Evolutionary conservation across 148 eudicot species (phyloP), one percentile per base, ranked within the genome.

Genomic region (Diospyros kaki): DNA sequence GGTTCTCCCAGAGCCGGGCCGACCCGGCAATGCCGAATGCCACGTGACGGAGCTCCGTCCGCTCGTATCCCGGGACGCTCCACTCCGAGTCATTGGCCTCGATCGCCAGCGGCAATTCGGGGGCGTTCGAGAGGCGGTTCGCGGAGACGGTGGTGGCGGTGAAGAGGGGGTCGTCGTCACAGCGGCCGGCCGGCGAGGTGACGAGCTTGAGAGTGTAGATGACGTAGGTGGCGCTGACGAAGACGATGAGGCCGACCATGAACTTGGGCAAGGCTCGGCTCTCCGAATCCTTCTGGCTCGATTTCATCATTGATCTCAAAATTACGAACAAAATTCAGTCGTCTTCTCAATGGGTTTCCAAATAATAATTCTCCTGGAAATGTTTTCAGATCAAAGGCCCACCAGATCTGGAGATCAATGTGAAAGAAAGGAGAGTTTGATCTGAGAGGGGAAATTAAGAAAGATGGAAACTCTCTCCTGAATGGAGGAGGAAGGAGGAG

Each of bases 11-110:
- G 9, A 89, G 74, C 40, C 74, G 79, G 0, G 97, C 79, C 13
- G 97, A 91, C 5, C 87, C 93, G 0, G 90, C 97, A 77, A 91
- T 89, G 83, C 93, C 97, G 80, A 91, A 91, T 2, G 84, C 97
- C 3, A 94, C 51, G 81, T 94, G 89, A 12, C 84, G 77, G 2
- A 94, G 84, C 60, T 87, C 91, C 2, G 91, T 88, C 9, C 71
- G 75, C 18, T 48, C 39, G 3, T 65, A 18, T 8, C 28, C 28
- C 28, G 28, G 28, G 28, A 28, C 28, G 28, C 28, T 28, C 28
- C 28, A 28, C 28, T 28, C 28, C 28, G 56, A 48, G 41, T 76
- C 66, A 5, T 10, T 9, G 38, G 14, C 7, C 2, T 6, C 41
- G 42, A 38, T 38, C 6, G 45, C 39, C 15, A 6, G 44, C 41